Conservation (phyloP, 169 alveolate genomes). For the Plasmodium gonderi region DNA sequence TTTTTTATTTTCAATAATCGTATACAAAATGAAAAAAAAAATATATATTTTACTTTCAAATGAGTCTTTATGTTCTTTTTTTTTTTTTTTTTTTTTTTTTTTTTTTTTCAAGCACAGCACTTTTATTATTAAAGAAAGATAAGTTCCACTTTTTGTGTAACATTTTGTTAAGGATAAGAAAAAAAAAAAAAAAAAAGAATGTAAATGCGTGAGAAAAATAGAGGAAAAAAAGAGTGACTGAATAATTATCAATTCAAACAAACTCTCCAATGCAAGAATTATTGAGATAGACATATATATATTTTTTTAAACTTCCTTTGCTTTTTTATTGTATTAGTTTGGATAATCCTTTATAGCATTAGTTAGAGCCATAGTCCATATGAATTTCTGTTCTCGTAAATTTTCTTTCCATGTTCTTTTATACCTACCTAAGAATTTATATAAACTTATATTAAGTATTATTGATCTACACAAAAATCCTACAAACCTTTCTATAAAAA, state of each 20-base stretch:
- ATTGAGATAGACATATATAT: too few relatives aligned
- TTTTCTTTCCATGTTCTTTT: not conserved
- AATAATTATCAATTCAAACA: too few relatives aligned
- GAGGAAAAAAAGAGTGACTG: not conserved
- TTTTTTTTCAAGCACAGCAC: constrained; percentile 12
- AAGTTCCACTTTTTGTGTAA: too few relatives aligned
- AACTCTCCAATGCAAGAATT: too few relatives aligned
- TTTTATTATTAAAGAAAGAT: too few relatives aligned
- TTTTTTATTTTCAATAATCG: not conserved
- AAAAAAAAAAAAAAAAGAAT: not conserved
- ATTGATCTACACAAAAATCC: not conserved
- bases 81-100: constrained; percentile 3
- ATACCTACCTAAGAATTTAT: not conserved
- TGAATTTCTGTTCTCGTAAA: not conserved
- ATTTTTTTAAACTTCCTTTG: too few relatives aligned
- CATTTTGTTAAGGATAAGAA: not conserved
- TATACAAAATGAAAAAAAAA: not conserved
- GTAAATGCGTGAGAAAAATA: not conserved
- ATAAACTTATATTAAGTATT: not conserved
- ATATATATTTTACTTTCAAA: not conserved
- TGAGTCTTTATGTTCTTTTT: too few relatives aligned
- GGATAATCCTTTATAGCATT: not conserved
- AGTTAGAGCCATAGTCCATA: not conserved
- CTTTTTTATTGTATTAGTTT: not conserved
- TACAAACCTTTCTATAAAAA: not conserved